phyloP scores from a whole-genome alignment of 1,284 basidiomycete species.

The Naganishia sp. region DNA sequence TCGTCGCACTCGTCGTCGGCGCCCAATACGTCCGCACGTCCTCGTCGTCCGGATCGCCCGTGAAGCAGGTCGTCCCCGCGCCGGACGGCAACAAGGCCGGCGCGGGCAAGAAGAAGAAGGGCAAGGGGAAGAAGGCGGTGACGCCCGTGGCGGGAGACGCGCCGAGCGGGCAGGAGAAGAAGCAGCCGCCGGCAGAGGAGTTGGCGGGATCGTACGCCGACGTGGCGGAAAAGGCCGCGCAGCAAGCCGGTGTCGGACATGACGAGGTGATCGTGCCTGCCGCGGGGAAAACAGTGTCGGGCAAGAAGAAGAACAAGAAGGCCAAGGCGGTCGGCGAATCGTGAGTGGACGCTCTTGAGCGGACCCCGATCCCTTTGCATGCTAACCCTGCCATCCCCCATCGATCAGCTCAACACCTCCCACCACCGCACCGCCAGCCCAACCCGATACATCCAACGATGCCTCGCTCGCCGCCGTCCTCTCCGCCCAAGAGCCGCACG shows the following conservation, averaged over 20 bases:
- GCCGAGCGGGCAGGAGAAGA: too few species aligned
- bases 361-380: background rate
- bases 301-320: conserved; percentile 29
- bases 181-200: background rate
- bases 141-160: too few species aligned
- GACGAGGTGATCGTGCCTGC: background rate
- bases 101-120: conserved; percentile 26
- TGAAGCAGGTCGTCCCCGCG: conserved; percentile 5
- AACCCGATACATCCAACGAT: conserved; percentile 21
- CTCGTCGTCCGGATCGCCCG: background rate
- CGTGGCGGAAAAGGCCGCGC: background rate
- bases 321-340: conserved; percentile 8
- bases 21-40: conserved; percentile 29
- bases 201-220: conserved; percentile 7
- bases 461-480: conserved; percentile 14
- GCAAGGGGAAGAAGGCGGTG: conserved; percentile 8
- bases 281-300: background rate
- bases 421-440: background rate
- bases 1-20: conserved; percentile 31
- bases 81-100: background rate
- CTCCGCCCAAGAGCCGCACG: conserved; percentile 19
- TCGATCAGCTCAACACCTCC: background rate
- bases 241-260: conserved; percentile 1
- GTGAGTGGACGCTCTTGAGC: conserved; percentile 1
- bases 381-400: background rate